Conservation (phyloP, 495 filamentous ascomycete genomes). For the Astrothelium subdiscretum region DNA sequence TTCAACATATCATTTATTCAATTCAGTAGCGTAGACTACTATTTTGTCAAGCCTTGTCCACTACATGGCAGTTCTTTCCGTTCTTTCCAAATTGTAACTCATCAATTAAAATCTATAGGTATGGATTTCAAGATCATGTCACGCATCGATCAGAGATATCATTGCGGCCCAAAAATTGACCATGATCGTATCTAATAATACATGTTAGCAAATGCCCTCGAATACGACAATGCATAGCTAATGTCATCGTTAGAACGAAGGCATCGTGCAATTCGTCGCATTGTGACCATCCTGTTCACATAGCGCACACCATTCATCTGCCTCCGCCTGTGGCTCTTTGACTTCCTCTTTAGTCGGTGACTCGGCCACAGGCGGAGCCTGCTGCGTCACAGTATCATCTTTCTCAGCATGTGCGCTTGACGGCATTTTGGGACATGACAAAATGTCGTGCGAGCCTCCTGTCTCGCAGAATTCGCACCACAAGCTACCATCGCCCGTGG, state of each 20-base stretch:
- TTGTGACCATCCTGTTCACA: conserved; percentile 95
- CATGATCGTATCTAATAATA: background rate
- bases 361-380: conserved; percentile 10
- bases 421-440: conserved; percentile 81
- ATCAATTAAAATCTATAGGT: background rate
- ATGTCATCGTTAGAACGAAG: background rate
- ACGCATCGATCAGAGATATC: background rate
- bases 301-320: conserved; percentile 88
- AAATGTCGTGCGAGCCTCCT: conserved; percentile 72
- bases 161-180: background rate
- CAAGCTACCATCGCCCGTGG: conserved; percentile 57
- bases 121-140: background rate
- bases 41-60: background rate
- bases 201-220: background rate
- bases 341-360: conserved; percentile 25
- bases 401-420: background rate
- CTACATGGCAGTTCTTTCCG: too few species aligned
- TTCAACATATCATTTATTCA: background rate
- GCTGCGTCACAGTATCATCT: conserved; percentile 5
- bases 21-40: too few species aligned
- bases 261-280: conserved; percentile 62
- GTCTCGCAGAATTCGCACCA: conserved; percentile 98
- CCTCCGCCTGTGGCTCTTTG: conserved; percentile 64
- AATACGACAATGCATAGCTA: background rate
- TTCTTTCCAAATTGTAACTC: too few species aligned